A percentile compares a stretch with the other conserved stretches of the same genome.
Conservation (phyloP, 208 protist genomes). For the Porcisia deanei region DNA sequence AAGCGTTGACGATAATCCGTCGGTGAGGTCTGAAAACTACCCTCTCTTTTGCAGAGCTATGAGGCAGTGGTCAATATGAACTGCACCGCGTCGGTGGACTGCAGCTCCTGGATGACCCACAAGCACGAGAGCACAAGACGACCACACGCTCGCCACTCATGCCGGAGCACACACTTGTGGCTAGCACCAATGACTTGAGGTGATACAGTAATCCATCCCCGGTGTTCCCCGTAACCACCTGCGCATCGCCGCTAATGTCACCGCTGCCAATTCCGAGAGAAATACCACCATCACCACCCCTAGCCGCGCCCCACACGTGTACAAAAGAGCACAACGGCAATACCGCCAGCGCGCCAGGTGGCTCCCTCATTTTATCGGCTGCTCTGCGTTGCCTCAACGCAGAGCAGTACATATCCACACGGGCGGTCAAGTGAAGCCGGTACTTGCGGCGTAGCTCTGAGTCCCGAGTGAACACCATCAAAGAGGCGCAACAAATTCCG, state of each 20-base stretch:
- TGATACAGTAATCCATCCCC: background rate
- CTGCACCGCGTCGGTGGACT: background rate
- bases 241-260: background rate
- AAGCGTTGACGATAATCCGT: background rate
- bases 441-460: background rate
- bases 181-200: background rate
- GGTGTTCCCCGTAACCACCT: background rate
- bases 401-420: background rate
- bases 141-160: background rate
- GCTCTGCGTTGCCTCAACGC: background rate
- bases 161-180: background rate
- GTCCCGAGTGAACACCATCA: background rate
- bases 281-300: background rate
- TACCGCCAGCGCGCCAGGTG: background rate
- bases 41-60: background rate
- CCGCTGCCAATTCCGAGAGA: background rate
- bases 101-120: background rate
- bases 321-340: background rate
- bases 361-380: background rate
- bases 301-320: background rate
- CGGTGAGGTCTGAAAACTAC: background rate
- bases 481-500: background rate
- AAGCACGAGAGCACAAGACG: background rate
- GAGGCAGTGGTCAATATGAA: background rate
- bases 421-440: background rate